A percentile compares a stretch with the other conserved stretches of the same genome.
These are phyloP conservation scores for Cyphellophora europaea DNA, from an alignment of 2,329 filamentous ascomycete species.

Conservation along the genomic window DNA sequence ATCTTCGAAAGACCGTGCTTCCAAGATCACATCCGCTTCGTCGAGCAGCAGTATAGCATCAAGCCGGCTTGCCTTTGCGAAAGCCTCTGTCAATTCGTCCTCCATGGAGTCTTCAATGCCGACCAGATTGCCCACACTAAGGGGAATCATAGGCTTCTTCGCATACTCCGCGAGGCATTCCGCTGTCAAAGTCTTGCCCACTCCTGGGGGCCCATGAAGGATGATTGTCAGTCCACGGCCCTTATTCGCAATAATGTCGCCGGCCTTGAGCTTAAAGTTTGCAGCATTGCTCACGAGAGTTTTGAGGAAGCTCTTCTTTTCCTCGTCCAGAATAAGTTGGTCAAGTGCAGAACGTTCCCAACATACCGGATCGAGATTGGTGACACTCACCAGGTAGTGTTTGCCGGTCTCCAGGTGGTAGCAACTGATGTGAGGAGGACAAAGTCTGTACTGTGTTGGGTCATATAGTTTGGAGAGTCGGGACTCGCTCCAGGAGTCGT, in stretches of 20 bases:
- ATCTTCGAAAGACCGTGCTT: conserved; percentile 4
- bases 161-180: conserved; percentile 46
- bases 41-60: conserved; percentile 4
- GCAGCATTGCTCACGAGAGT: conserved; percentile 16
- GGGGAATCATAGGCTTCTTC: conserved; percentile 40
- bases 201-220: conserved; percentile 33
- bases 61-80: conserved; percentile 34
- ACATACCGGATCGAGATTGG: conserved; percentile 3
- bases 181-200: conserved; percentile 49
- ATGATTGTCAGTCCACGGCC: conserved; percentile 13
- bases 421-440: conserved; percentile 4
- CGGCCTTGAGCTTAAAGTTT: conserved; percentile 1
- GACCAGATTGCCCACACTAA: conserved; percentile 41
- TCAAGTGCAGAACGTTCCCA: conserved; percentile 3
- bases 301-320: conserved; percentile 5
- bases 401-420: conserved; percentile 4
- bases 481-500: too few relatives aligned
- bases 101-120: conserved; percentile 33
- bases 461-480: too few relatives aligned
- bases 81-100: conserved; percentile 23
- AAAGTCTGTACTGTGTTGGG: too few relatives aligned
- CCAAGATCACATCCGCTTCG: conserved; percentile 7
- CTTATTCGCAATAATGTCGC: conserved; percentile 9
- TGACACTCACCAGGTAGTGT: conserved; percentile 4
- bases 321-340: conserved; percentile 4